A percentile compares a stretch with the other conserved stretches of the same genome.
Evolutionary conservation across 2,329 filamentous ascomycete species (phyloP).

Genomic region (Fonsecaea nubica): DNA sequence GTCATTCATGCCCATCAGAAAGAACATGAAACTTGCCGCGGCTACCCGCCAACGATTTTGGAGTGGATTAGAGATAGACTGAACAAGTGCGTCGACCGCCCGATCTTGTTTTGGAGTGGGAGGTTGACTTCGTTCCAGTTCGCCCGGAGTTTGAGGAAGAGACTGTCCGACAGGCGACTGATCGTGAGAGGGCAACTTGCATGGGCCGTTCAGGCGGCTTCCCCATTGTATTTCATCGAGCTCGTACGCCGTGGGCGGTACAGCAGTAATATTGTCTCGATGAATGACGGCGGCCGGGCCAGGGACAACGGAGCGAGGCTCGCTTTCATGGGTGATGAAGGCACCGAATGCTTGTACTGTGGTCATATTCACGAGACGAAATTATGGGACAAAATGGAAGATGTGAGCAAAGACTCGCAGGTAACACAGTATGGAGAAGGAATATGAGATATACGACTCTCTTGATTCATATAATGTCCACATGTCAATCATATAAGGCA

Average conservation of each 20-base stretch:
- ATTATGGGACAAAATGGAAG: neutral
- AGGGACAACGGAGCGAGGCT: constrained; percentile 41
- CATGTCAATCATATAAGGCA: neutral
- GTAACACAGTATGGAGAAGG: neutral
- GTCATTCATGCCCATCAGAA: constrained; percentile 76
- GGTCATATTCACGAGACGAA: constrained; percentile 41
- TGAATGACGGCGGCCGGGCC: constrained; percentile 49
- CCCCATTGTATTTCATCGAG: constrained; percentile 38
- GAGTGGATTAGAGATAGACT: constrained; percentile 43
- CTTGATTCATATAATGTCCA: neutral
- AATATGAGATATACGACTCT: neutral
- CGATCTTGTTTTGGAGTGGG: constrained; percentile 34
- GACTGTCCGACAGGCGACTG: constrained; percentile 17
- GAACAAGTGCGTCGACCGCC: constrained; percentile 39
- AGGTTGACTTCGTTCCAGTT: constrained; percentile 42
- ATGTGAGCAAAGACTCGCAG: neutral
- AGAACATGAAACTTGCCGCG: constrained; percentile 68
- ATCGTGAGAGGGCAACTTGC: constrained; percentile 7
- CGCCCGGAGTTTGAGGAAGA: constrained; percentile 36
- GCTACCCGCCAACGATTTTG: constrained; percentile 75
- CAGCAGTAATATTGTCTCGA: constrained; percentile 40
- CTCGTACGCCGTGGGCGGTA: constrained; percentile 36
- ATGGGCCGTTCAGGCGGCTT: constrained; percentile 31
- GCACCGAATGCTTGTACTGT: constrained; percentile 47
- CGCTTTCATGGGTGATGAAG: constrained; percentile 52